A percentile compares a stretch with the other conserved stretches of the same genome.
Evolutionary conservation across 768 basidiomycete genomes (phyloP).

Genomic region (Phlebiopsis flavidoalba): DNA sequence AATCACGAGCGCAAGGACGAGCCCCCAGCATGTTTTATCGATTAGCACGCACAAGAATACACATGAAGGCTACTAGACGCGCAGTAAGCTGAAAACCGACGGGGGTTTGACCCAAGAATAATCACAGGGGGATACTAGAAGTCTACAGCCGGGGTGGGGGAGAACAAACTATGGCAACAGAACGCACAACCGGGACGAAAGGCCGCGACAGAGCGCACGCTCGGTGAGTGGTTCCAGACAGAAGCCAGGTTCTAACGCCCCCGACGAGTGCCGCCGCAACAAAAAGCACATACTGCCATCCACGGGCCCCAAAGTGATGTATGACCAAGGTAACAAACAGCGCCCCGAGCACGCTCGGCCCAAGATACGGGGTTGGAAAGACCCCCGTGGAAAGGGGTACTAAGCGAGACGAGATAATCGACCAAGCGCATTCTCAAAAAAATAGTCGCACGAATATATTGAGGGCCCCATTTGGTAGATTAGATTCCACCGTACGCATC

Average conservation of each 20-base stretch:
- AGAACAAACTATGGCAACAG: background rate
- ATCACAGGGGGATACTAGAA: background rate
- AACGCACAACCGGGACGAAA: background rate
- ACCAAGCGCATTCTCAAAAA: background rate
- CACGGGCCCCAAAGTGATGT: background rate
- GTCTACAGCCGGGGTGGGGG: background rate
- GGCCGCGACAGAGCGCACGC: background rate
- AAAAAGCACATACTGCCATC: background rate
- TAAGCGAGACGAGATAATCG: background rate
- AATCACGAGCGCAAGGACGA: too few relatives aligned
- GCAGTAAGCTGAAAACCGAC: too few relatives aligned
- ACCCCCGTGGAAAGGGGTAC: background rate
- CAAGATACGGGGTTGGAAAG: background rate
- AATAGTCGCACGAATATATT: background rate
- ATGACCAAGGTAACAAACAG: background rate
- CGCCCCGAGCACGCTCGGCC: background rate
- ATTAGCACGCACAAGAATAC: too few relatives aligned
- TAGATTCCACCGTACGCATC: slow-evolving; percentile 71
- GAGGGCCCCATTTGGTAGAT: slow-evolving; percentile 11
- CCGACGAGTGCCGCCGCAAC: background rate
- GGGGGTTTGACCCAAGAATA: too few relatives aligned
- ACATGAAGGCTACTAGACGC: too few relatives aligned
- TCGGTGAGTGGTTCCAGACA: background rate
- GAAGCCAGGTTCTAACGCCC: slow-evolving; percentile 1
- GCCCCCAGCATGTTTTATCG: too few relatives aligned